Conservation (phyloP, 192 early-diverging fungal genomes). For the Geosiphon pyriformis region DNA sequence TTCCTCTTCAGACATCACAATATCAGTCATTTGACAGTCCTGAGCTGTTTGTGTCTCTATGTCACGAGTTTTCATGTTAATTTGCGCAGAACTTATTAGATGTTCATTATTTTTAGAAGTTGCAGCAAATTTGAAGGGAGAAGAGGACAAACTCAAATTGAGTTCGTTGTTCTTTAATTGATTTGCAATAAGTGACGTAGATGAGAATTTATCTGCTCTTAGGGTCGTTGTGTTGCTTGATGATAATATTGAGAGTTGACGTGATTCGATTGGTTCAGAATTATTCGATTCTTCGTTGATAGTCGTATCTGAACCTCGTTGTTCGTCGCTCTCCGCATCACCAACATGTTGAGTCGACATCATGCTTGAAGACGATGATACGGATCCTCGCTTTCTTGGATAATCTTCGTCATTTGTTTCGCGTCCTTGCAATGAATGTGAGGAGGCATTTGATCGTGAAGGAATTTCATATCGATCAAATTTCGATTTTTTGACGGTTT, state of each 20-base stretch:
- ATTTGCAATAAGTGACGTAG: neutral
- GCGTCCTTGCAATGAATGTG: neutral
- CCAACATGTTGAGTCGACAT: neutral
- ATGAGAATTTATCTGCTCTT: too few species aligned
- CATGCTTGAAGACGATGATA: neutral
- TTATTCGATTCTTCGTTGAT: neutral
- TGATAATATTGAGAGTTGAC: too few species aligned
- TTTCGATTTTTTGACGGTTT: conserved; percentile 13
- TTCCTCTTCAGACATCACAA: neutral
- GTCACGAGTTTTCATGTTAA: neutral
- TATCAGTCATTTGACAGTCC: too few species aligned
- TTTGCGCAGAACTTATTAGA: too few species aligned
- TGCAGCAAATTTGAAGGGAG: too few species aligned
- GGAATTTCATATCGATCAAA: conserved; percentile 22
- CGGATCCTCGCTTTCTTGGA: neutral
- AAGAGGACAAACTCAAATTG: too few species aligned
- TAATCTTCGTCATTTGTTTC: neutral
- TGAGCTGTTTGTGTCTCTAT: neutral
- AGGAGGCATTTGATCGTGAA: neutral
- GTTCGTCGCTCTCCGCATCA: neutral
- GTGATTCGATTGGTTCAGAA: neutral
- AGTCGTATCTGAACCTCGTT: neutral
- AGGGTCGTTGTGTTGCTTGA: neutral
- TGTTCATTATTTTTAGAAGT: too few species aligned
- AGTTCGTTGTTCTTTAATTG: neutral